phyloP scores from a whole-genome alignment of 192 early-diverging fungal species.

The Podochytrium sp. region DNA sequence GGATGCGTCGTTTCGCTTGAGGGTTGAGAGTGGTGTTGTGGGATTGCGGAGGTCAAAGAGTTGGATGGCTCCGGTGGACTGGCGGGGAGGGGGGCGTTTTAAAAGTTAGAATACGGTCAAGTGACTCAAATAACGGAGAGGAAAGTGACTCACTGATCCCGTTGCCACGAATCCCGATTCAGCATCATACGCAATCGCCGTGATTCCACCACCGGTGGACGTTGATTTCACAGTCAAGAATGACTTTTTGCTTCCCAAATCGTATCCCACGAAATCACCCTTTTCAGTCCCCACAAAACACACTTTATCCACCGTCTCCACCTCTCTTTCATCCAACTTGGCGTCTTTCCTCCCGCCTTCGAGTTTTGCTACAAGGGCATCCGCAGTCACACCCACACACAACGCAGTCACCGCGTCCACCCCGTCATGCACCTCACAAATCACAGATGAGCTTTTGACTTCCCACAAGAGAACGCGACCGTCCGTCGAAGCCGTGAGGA shows the following conservation, averaged over 20 bases:
- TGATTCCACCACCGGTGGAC: background rate
- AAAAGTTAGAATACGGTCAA: background rate
- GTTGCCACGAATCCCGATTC: background rate
- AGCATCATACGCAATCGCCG: constrained; percentile 13
- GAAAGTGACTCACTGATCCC: background rate
- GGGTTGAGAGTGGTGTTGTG: background rate
- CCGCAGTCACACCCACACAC: background rate
- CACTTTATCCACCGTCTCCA: constrained; percentile 3
- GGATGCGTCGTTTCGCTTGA: constrained; percentile 22
- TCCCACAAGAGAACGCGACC: constrained; percentile 20
- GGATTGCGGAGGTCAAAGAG: constrained; percentile 19
- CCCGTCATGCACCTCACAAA: constrained; percentile 11
- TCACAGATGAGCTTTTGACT: constrained; percentile 9
- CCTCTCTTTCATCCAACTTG: constrained; percentile 7
- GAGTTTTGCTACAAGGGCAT: too few species aligned
- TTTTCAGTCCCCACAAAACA: background rate
- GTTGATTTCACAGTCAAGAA: background rate
- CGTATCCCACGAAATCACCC: background rate
- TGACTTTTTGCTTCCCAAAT: constrained; percentile 1
- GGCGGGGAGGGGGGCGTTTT: background rate
- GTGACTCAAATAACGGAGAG: background rate
- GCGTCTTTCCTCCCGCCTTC: background rate
- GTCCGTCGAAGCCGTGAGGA: constrained; percentile 5
- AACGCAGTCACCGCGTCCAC: background rate
- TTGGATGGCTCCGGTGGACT: constrained; percentile 17